Conservation (phyloP, 306 rosid genomes). For the Canavalia ensiformis region DNA sequence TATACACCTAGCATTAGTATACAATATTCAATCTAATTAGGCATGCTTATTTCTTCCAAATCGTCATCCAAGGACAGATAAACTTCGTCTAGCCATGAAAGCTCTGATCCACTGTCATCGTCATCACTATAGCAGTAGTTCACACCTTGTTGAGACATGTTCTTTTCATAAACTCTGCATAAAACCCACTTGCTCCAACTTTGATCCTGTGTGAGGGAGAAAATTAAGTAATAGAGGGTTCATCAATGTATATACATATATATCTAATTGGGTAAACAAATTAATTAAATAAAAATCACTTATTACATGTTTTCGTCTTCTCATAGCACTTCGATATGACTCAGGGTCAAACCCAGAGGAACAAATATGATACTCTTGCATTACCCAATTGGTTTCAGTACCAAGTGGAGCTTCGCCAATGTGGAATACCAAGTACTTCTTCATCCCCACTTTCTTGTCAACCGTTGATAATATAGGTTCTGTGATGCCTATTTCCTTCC, state of each 20-base stretch:
- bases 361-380: slow-evolving; percentile 61
- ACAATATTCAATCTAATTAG: not conserved
- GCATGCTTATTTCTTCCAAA: slow-evolving; percentile 43
- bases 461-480: slow-evolving; percentile 45
- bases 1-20: not conserved
- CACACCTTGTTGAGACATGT: slow-evolving; percentile 17
- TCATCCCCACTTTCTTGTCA: slow-evolving; percentile 55
- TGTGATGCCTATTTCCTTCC: slow-evolving; percentile 53
- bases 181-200: slow-evolving; percentile 52
- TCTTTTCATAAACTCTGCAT: slow-evolving; percentile 61
- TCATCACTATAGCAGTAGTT: slow-evolving; percentile 42
- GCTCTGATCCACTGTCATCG: slow-evolving; percentile 58
- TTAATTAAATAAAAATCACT: slow-evolving; percentile 17
- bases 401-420: slow-evolving; percentile 44
- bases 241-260: not conserved
- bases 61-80: slow-evolving; percentile 52
- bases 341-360: slow-evolving; percentile 21
- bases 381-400: slow-evolving; percentile 55
- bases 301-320: slow-evolving; percentile 41
- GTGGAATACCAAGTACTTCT: slow-evolving; percentile 52
- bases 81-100: slow-evolving; percentile 58
- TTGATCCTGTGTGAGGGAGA: slow-evolving; percentile 40
- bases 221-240: not conserved
- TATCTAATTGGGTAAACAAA: not conserved
- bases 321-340: not conserved